A percentile compares a stretch with the other conserved stretches of the same genome.
These are phyloP conservation scores for Verticillium klebahnii DNA, from an alignment of 2,329 filamentous ascomycete genomes.

Conservation along the genomic window DNA sequence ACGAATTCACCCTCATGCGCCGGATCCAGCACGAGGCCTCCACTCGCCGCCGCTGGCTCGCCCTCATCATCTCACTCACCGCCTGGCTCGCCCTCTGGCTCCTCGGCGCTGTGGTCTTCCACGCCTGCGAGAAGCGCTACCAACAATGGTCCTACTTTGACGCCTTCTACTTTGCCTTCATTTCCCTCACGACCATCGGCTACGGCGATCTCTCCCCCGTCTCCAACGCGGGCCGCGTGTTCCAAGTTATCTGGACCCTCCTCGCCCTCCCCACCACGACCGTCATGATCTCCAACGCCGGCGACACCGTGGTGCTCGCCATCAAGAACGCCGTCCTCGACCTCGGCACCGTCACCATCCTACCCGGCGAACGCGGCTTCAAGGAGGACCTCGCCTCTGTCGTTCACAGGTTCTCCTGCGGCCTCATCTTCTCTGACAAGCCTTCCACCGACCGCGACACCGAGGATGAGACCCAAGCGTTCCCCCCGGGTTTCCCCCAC, in stretches of 20 bases:
- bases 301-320: slow-evolving; percentile 71
- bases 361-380: slow-evolving; percentile 51
- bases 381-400: slow-evolving; percentile 39
- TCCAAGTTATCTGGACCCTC: slow-evolving; percentile 92
- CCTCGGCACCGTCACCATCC: slow-evolving; percentile 55
- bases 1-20: slow-evolving; percentile 77
- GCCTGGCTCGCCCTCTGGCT: slow-evolving; percentile 77
- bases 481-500: neutral
- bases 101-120: slow-evolving; percentile 71
- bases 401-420: slow-evolving; percentile 5
- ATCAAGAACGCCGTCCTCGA: slow-evolving; percentile 51
- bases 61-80: slow-evolving; percentile 61
- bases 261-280: slow-evolving; percentile 86
- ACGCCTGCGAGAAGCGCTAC: slow-evolving; percentile 43
- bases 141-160: slow-evolving; percentile 72
- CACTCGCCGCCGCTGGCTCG: slow-evolving; percentile 67
- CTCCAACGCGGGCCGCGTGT: slow-evolving; percentile 74
- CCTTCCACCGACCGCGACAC: slow-evolving; percentile 10
- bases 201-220: slow-evolving; percentile 77
- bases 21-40: slow-evolving; percentile 65
- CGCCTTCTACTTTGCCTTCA: slow-evolving; percentile 80
- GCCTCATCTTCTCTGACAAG: slow-evolving; percentile 5
- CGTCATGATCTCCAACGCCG: slow-evolving; percentile 77
- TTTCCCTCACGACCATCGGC: slow-evolving; percentile 73
- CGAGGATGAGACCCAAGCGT: slow-evolving; percentile 24